A percentile compares a stretch with the other conserved stretches of the same genome.
Evolutionary conservation across 768 basidiomycete genomes (phyloP).

Genomic region (Leucocoprinus sp.): DNA sequence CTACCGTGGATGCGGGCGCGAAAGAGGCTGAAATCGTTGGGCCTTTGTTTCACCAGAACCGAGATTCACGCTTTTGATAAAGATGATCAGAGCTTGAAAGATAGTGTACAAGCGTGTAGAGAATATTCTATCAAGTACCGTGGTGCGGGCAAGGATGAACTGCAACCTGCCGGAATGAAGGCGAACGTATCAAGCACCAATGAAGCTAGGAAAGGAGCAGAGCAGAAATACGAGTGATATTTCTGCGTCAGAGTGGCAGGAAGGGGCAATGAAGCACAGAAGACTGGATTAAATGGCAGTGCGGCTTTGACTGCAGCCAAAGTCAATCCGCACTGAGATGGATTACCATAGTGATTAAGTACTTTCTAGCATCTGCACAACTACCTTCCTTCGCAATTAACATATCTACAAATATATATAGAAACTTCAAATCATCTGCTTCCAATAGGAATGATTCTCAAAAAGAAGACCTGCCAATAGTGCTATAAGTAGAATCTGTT

Average conservation of each 20-base stretch:
- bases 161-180: constrained; percentile 53
- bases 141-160: constrained; percentile 50
- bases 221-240: neutral
- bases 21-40: constrained; percentile 61
- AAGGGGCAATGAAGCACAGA: neutral
- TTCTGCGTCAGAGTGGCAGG: neutral
- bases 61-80: constrained; percentile 50
- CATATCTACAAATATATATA: too few species aligned
- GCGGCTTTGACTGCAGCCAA: too few species aligned
- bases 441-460: too few species aligned
- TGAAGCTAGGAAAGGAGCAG: neutral
- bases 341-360: too few species aligned
- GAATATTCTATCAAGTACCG: constrained; percentile 53
- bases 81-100: constrained; percentile 45
- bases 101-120: constrained; percentile 60
- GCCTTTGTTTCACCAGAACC: constrained; percentile 34
- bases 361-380: too few species aligned
- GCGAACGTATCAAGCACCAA: constrained; percentile 30
- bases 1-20: constrained; percentile 42
- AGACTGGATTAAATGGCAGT: neutral
- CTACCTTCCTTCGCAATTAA: too few species aligned
- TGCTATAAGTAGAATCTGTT: too few species aligned
- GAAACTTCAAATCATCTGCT: too few species aligned
- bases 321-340: too few species aligned
- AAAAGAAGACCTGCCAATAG: too few species aligned